phyloP scores from a whole-genome alignment of 2,329 filamentous ascomycete genomes.

The Thelonectria olida region DNA sequence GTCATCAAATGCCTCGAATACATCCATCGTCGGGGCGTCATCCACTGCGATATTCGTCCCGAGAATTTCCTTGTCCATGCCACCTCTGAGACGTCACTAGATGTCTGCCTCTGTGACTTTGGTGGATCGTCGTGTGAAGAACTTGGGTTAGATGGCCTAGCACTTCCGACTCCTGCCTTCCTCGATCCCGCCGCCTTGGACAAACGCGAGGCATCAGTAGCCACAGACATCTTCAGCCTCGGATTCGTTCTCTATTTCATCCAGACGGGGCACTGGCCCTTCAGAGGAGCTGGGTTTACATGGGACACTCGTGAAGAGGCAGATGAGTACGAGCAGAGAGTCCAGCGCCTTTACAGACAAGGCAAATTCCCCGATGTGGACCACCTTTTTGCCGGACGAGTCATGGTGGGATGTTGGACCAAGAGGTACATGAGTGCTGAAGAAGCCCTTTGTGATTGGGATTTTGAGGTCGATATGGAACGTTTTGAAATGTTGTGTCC shows the following conservation, averaged over 20 bases:
- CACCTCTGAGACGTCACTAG: conserved; percentile 13
- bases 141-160: conserved; percentile 28
- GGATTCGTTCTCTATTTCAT: conserved; percentile 31
- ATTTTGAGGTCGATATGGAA: no score
- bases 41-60: conserved; percentile 46
- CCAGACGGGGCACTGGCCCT: conserved; percentile 27
- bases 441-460: no score
- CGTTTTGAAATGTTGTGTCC: no score
- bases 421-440: no score
- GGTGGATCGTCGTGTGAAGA: conserved; percentile 43
- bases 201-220: neutral
- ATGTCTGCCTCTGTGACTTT: conserved; percentile 47
- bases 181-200: conserved; percentile 17
- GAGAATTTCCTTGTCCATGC: conserved; percentile 45
- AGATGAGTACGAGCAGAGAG: neutral
- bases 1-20: conserved; percentile 42
- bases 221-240: conserved; percentile 29
- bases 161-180: conserved; percentile 29
- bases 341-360: neutral
- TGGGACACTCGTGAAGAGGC: no score
- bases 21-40: conserved; percentile 43
- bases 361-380: neutral
- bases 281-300: neutral
- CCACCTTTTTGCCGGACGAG: neutral
- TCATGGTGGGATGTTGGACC: neutral